Percentiles rank a stretch among this genome's conserved stretches.
Conservation (phyloP, 441 rosid genomes). For the Pelargonium exstipulatum region DNA sequence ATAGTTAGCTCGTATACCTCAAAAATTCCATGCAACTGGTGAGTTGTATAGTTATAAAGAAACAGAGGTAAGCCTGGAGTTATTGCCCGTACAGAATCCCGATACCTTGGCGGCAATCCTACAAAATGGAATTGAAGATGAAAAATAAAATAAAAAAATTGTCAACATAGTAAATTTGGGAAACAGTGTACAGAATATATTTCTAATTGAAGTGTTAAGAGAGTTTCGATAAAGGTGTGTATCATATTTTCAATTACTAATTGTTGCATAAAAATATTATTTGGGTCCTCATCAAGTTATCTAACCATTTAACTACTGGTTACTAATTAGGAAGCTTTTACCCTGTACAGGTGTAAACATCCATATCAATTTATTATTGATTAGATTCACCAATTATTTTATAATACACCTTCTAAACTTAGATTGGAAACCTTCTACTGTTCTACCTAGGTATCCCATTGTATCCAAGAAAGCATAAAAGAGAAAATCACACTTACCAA, state of each 20-base stretch:
- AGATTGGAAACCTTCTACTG: no score
- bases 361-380: neutral
- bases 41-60: slow-evolving; percentile 96
- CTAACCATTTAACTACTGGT: neutral
- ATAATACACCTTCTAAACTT: no score
- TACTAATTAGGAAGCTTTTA: neutral
- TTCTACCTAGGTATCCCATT: neutral
- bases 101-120: slow-evolving; percentile 96
- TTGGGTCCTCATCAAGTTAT: neutral
- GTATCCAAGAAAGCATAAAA: neutral
- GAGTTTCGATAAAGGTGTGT: neutral
- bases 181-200: no score
- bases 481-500: slow-evolving; percentile 46
- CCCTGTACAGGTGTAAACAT: neutral
- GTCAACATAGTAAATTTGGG: no score
- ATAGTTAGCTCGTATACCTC: slow-evolving; percentile 51
- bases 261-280: neutral
- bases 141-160: no score
- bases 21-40: slow-evolving; percentile 93
- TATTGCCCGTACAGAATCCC: slow-evolving; percentile 95
- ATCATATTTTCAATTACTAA: neutral
- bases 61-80: slow-evolving; percentile 94
- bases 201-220: neutral
- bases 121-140: neutral
- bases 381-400: neutral